Evolutionary conservation across 2,329 filamentous ascomycete species (phyloP).

Genomic region (Torrubiellomyces zombiae): DNA sequence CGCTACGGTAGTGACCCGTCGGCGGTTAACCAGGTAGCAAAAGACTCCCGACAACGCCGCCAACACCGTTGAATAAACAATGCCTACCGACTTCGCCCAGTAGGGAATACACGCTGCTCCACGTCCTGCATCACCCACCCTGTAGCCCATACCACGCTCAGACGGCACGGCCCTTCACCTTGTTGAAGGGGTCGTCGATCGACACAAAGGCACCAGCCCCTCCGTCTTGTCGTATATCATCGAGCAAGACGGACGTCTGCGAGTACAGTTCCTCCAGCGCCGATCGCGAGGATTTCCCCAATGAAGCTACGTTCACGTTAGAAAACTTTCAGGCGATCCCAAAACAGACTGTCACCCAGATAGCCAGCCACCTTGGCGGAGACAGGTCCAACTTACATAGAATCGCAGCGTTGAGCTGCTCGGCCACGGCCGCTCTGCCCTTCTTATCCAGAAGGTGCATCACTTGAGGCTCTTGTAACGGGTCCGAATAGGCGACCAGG

Average conservation of each 20-base stretch:
- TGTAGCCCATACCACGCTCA: too few relatives aligned
- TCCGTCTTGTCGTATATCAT: constrained; percentile 63
- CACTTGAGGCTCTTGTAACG: constrained; percentile 55
- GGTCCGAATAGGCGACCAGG: constrained; percentile 72
- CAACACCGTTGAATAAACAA: too few relatives aligned
- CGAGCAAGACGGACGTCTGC: constrained; percentile 74
- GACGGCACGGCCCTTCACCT: constrained; percentile 9
- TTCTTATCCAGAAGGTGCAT: constrained; percentile 61
- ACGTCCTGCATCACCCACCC: too few relatives aligned
- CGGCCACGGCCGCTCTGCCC: constrained; percentile 64
- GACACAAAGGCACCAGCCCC: constrained; percentile 71
- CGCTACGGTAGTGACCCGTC: too few relatives aligned
- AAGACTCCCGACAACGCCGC: too few relatives aligned
- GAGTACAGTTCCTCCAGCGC: constrained; percentile 73
- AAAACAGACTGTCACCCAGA: too few relatives aligned
- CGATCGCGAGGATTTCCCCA: constrained; percentile 78
- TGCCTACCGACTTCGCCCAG: too few relatives aligned
- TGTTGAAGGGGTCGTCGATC: constrained; percentile 29
- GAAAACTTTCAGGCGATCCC: too few relatives aligned
- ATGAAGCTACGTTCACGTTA: constrained; percentile 44
- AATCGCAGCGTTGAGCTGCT: constrained; percentile 89
- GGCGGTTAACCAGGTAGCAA: too few relatives aligned
- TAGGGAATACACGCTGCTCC: too few relatives aligned
- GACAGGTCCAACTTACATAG: constrained; percentile 69
- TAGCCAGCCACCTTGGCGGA: too few relatives aligned